Percentiles rank a stretch among this genome's conserved stretches.
These are phyloP conservation scores for Neolentinus lepideus DNA, from an alignment of 1,284 basidiomycete species.

Conservation along the genomic window DNA sequence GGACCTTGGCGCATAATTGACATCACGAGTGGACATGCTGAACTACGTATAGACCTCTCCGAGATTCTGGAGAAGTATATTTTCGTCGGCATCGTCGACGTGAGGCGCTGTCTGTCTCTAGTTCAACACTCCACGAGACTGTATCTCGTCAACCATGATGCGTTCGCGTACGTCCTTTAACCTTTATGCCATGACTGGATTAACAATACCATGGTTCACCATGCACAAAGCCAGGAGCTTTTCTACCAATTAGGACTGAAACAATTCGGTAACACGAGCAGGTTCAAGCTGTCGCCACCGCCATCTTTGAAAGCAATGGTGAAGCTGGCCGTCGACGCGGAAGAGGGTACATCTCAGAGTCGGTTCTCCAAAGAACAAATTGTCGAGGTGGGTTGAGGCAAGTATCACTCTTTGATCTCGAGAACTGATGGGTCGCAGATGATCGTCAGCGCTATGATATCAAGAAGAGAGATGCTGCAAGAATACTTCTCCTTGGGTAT, in stretches of 20 bases:
- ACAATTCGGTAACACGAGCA: conserved; percentile 83
- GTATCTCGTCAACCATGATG: conserved; percentile 83
- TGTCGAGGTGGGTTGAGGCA: conserved; percentile 49
- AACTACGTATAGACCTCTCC: conserved; percentile 50
- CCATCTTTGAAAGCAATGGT: conserved; percentile 70
- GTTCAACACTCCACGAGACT: conserved; percentile 87
- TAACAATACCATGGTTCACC: conserved; percentile 1
- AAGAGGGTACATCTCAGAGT: conserved; percentile 46
- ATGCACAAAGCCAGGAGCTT: conserved; percentile 70
- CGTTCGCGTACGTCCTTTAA: conserved; percentile 63
- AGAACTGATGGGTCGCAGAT: conserved; percentile 30
- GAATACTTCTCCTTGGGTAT: conserved; percentile 90
- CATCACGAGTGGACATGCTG: conserved; percentile 1
- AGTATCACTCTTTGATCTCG: neutral
- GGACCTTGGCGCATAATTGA: neutral
- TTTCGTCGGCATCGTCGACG: conserved; percentile 91
- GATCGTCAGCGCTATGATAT: conserved; percentile 49
- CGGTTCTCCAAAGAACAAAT: conserved; percentile 51
- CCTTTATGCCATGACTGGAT: neutral
- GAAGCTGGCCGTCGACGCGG: conserved; percentile 72
- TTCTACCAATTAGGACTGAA: conserved; percentile 92
- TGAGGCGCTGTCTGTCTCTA: conserved; percentile 67
- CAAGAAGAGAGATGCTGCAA: conserved; percentile 76
- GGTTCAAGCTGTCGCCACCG: conserved; percentile 78
- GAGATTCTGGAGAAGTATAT: conserved; percentile 85